Base-by-base conservation (phyloP, 2,329 filamentous ascomycete genomes). In the Xylariaceae sp. region DNA sequence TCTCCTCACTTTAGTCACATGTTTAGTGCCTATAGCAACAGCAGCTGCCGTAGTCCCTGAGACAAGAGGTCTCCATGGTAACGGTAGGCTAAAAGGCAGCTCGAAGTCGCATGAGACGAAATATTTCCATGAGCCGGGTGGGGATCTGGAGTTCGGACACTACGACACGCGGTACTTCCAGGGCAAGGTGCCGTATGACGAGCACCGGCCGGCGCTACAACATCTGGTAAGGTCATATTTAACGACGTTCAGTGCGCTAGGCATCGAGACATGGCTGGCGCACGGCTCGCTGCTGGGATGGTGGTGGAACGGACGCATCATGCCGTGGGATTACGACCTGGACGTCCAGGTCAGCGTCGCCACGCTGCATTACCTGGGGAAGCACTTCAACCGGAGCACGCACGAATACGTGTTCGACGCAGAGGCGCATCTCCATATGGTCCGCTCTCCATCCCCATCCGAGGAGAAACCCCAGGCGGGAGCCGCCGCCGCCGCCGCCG, bases 271-370 rank as follows among this genome's bases (percentile, higher is more conserved):
- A 0, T 94, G 91, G 91, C 84, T 95, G 54, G 90, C 91, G 32
- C 91, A 95, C 70, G 91, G 91, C 42, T 92, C 90, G 4, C 74
- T 94, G 43, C 76, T 95, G 18, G 91, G 90, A 10, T 95, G 91
- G 91, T 94, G 89, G 88, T 95, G 91, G 91, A 93, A 91, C 68
- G 81, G 77, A 35, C 74, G 84, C 72, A 85, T 90, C 67, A 84
- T 92, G 75, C 89, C 89, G 0, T 92, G 89, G 89, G 90, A 94
- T 71, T 89, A 85, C 76, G 91, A 95, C 70, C 77, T 94, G 39
- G 91, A 95, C 71, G 89, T 89, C 0, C 91, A 94, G 72, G 85
- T 94, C 23, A 83, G 85, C 15, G 81, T 81, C 50, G 74, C 77
- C 26, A 92, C 89, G 1, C 77, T 94, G 39, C 71, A 76, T 29